phyloP scores from a whole-genome alignment of 108 stramenopile species.

The Skeletonema tropicum region DNA sequence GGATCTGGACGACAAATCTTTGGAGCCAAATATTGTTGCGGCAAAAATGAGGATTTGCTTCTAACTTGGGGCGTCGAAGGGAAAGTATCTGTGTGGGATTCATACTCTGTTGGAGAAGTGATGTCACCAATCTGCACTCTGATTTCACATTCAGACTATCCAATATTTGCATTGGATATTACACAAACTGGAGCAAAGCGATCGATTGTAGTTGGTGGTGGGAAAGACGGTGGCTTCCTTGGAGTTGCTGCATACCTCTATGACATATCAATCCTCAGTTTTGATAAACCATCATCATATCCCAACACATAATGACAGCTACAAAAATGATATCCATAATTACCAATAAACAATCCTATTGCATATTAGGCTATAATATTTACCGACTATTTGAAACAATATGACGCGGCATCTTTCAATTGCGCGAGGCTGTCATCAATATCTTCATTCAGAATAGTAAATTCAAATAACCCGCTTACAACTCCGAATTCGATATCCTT shows the following conservation, averaged over 20 bases:
- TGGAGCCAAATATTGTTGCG: conserved; percentile 72
- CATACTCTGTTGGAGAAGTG: conserved; percentile 59
- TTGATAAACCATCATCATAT: no score
- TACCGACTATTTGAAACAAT: conserved; percentile 65
- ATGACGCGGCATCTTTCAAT: conserved; percentile 68
- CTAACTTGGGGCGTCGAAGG: conserved; percentile 90
- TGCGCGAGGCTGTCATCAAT: conserved; percentile 63
- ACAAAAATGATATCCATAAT: no score
- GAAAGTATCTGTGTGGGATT: conserved; percentile 81
- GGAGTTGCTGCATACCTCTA: conserved; percentile 10
- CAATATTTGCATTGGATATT: conserved; percentile 75
- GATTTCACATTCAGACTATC: conserved; percentile 61
- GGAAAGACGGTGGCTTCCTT: conserved; percentile 58
- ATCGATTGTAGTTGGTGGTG: conserved; percentile 58
- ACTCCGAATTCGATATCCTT: conserved; percentile 87
- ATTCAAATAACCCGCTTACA: conserved; percentile 84
- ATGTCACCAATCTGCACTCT: conserved; percentile 73
- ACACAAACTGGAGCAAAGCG: conserved; percentile 7
- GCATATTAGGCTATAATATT: background rate
- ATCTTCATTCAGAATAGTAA: conserved; percentile 82
- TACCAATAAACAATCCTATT: background rate
- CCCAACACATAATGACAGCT: no score
- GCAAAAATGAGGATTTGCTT: conserved; percentile 62
- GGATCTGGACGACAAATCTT: conserved; percentile 73
- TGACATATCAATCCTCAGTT: background rate